A percentile compares a stretch with the other conserved stretches of the same genome.
These are phyloP conservation scores for Pythium monospermum DNA, from an alignment of 352 stramenopile genomes.

Conservation along the genomic window DNA sequence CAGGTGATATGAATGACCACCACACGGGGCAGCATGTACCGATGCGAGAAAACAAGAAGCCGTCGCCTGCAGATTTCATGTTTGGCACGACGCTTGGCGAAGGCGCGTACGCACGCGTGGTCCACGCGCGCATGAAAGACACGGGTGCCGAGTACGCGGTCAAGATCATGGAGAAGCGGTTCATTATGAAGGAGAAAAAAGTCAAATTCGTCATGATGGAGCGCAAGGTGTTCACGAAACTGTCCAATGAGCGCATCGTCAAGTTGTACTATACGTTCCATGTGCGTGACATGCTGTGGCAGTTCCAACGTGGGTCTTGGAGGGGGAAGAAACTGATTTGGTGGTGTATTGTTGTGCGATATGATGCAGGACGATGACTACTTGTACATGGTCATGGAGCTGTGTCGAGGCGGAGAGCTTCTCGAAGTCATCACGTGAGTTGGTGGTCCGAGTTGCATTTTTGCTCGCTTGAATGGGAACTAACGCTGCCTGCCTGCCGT, in stretches of 20 bases:
- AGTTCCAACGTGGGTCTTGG: too few relatives aligned
- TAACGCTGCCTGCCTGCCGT: too few relatives aligned
- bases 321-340: too few relatives aligned
- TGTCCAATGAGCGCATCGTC: conserved; percentile 84
- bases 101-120: conserved; percentile 82
- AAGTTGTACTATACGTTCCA: conserved; percentile 91
- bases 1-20: conserved; percentile 7
- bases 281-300: conserved; percentile 33
- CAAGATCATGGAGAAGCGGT: conserved; percentile 91
- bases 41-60: conserved; percentile 15
- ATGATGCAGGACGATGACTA: conserved; percentile 65
- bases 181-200: conserved; percentile 90
- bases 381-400: conserved; percentile 90
- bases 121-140: conserved; percentile 88
- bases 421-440: conserved; percentile 80
- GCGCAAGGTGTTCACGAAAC: conserved; percentile 86
- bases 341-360: too few relatives aligned
- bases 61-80: conserved; percentile 85
- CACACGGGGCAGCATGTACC: conserved; percentile 19
- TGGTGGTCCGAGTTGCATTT: too few relatives aligned
- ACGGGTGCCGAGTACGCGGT: conserved; percentile 82
- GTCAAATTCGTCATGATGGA: conserved; percentile 91
- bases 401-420: conserved; percentile 81
- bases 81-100: conserved; percentile 85
- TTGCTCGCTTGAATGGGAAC: too few relatives aligned